Evolutionary conservation across 176 grass and related monocot species (phyloP).

Genomic region (Avena sativa): DNA sequence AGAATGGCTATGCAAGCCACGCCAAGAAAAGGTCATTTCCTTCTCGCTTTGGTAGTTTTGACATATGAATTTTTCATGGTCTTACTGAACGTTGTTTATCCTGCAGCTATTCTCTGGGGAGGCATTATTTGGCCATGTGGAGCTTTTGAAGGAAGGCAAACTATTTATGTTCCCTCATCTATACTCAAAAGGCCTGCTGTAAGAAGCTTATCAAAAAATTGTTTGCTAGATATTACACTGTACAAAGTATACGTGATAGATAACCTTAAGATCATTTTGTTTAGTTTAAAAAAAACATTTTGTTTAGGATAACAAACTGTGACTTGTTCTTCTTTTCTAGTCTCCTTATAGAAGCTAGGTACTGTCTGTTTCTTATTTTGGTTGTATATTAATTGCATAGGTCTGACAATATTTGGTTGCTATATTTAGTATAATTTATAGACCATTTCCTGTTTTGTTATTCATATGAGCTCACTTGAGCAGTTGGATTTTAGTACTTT

Average conservation of each 20-base stretch:
- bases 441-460: background rate
- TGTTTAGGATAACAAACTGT: background rate
- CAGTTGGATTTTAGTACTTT: constrained; percentile 23
- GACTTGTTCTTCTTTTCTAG: background rate
- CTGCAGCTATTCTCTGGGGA: constrained; percentile 83
- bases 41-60: constrained; percentile 32
- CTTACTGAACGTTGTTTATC: constrained; percentile 33
- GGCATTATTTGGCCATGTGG: constrained; percentile 73
- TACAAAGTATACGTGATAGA: background rate
- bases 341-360: constrained; percentile 9
- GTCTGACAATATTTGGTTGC: constrained; percentile 17
- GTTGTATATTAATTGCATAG: constrained; percentile 1
- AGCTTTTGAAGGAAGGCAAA: constrained; percentile 74
- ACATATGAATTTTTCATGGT: constrained; percentile 17
- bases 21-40: constrained; percentile 85
- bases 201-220: constrained; percentile 48
- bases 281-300: too few species aligned
- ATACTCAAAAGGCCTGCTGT: constrained; percentile 72
- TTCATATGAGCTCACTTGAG: constrained; percentile 18
- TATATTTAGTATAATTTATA: constrained; percentile 30
- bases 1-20: constrained; percentile 91
- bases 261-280: constrained; percentile 26
- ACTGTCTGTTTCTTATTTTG: constrained; percentile 35
- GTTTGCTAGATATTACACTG: constrained; percentile 30
- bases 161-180: constrained; percentile 66